phyloP scores from a whole-genome alignment of 805 yeast species.

The Metschnikowia anglica region DNA sequence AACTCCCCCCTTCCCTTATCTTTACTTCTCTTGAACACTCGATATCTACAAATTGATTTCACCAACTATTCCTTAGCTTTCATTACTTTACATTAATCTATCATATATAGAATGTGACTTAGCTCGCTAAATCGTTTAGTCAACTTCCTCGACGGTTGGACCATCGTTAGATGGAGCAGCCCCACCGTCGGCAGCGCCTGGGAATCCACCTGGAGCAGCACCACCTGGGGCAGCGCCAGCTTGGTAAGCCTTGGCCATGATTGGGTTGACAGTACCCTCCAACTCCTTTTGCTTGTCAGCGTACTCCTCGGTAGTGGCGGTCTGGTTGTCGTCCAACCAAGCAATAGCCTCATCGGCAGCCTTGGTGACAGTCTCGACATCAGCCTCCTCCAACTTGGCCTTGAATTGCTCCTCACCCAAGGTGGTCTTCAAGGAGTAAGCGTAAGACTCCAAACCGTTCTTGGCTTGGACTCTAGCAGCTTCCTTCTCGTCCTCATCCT shows the following conservation, averaged over 20 bases:
- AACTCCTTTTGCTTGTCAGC: constrained; percentile 93
- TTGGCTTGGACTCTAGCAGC: constrained; percentile 89
- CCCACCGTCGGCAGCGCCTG: constrained; percentile 55
- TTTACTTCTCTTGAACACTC: background rate
- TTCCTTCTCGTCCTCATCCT: constrained; percentile 69
- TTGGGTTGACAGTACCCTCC: constrained; percentile 93
- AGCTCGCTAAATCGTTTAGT: constrained; percentile 31
- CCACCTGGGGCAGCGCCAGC: constrained; percentile 83
- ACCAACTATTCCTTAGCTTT: constrained; percentile 1
- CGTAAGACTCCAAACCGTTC: constrained; percentile 93
- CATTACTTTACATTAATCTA: constrained; percentile 17
- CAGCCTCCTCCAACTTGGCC: constrained; percentile 59
- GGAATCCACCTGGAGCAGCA: constrained; percentile 49
- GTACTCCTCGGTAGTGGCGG: constrained; percentile 91
- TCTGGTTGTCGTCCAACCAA: constrained; percentile 92
- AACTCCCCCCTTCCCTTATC: no score
- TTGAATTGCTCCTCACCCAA: constrained; percentile 66
- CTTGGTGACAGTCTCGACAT: constrained; percentile 65
- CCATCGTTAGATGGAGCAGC: constrained; percentile 43
- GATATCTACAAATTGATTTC: background rate
- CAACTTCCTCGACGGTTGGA: constrained; percentile 56
- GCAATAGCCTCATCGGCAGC: constrained; percentile 82
- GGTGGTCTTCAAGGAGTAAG: constrained; percentile 79
- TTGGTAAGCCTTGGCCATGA: constrained; percentile 95
- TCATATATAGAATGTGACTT: constrained; percentile 11